Evolutionary conservation across 2,329 filamentous ascomycete species (phyloP).

Genomic region (Ceratocystis diversiconidia): DNA sequence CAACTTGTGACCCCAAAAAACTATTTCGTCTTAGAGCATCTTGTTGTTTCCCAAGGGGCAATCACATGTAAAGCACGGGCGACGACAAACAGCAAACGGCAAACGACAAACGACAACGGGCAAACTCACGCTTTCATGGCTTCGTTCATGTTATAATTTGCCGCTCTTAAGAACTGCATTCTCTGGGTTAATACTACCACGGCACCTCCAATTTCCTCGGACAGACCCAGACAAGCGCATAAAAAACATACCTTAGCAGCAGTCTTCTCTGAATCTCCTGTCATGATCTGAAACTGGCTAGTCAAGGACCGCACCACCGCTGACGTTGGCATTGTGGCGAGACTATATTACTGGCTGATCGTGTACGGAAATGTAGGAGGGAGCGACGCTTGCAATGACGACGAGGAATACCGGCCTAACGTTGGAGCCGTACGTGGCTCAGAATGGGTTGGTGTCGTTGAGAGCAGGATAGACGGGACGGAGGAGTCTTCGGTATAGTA

Average conservation of each 20-base stretch:
- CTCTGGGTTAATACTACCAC: conserved; percentile 1
- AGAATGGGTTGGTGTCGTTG: not conserved
- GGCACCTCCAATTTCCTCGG: too few relatives aligned
- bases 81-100: not conserved
- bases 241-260: conserved; percentile 31
- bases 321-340: conserved; percentile 5
- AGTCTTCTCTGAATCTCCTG: conserved; percentile 31
- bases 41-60: not conserved
- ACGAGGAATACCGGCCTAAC: too few relatives aligned
- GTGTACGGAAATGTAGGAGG: too few relatives aligned
- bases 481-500: not conserved
- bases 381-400: too few relatives aligned
- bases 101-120: conserved; percentile 8
- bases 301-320: conserved; percentile 28
- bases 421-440: not conserved
- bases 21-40: not conserved
- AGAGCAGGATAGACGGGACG: too few relatives aligned
- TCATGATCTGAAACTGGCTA: conserved; percentile 31
- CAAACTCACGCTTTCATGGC: conserved; percentile 43
- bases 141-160: conserved; percentile 37
- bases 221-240: not conserved
- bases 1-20: not conserved
- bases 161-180: conserved; percentile 21
- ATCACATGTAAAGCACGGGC: not conserved
- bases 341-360: not conserved